phyloP scores from a whole-genome alignment of 179 eudicot genomes.

The Spinacia oleracea region DNA sequence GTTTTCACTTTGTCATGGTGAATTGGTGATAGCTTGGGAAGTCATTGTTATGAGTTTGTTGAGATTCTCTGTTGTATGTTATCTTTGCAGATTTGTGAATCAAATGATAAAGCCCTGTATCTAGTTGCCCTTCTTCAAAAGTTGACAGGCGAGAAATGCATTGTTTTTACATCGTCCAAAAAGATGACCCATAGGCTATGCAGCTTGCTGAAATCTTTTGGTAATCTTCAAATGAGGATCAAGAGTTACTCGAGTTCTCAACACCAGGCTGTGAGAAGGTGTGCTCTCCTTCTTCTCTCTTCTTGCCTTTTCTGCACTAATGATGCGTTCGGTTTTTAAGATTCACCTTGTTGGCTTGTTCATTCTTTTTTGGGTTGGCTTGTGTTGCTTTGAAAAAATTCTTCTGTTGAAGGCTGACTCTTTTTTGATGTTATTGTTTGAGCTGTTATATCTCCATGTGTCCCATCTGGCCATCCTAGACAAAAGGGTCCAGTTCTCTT shows the following conservation, averaged over 20 bases:
- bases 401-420: neutral
- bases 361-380: neutral
- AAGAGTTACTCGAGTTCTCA: slow-evolving; percentile 86
- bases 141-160: slow-evolving; percentile 77
- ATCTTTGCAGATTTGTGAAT: slow-evolving; percentile 70
- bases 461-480: neutral
- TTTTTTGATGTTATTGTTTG: neutral
- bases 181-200: slow-evolving; percentile 81
- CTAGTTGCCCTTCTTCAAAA: slow-evolving; percentile 74
- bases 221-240: slow-evolving; percentile 63
- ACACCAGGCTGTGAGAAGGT: slow-evolving; percentile 86
- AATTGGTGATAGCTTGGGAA: neutral
- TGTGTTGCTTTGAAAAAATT: neutral
- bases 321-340: neutral
- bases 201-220: slow-evolving; percentile 67
- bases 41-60: neutral
- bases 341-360: neutral
- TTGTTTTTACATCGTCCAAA: slow-evolving; percentile 89
- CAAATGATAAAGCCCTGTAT: slow-evolving; percentile 74
- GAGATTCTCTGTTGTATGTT: slow-evolving; percentile 11
- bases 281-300: slow-evolving; percentile 23
- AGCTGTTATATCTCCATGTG: neutral
- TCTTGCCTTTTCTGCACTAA: neutral
- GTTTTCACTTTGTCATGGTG: neutral
- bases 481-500: neutral